These are phyloP conservation scores for Larix kaempferi DNA, from an alignment of 75 land plant species.

Conservation along the genomic window DNA sequence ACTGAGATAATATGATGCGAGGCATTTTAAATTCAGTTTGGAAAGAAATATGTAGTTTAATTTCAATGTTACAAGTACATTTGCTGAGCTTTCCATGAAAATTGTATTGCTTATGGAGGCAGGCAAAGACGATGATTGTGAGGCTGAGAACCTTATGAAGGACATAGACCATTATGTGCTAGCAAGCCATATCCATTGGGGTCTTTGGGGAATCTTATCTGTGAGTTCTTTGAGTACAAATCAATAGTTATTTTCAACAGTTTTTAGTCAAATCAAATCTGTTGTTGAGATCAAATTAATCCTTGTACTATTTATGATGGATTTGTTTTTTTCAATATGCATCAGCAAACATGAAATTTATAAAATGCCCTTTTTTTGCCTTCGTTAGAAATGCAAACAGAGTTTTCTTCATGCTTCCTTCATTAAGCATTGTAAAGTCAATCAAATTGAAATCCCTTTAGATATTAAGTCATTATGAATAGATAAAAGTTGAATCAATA, in stretches of 20 bases:
- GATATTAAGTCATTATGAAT: too few species aligned
- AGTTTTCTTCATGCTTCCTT: too few species aligned
- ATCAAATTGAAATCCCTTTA: too few species aligned
- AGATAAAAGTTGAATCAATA: too few species aligned
- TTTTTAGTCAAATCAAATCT: background rate
- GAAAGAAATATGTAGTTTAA: constrained; percentile 3
- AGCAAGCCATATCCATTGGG: constrained; percentile 47
- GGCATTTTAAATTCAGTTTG: constrained; percentile 2
- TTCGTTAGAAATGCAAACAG: too few species aligned
- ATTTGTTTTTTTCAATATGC: background rate
- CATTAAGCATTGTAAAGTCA: too few species aligned
- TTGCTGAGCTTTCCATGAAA: background rate
- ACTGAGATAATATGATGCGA: background rate
- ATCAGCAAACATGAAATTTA: too few species aligned
- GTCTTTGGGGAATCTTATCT: constrained; percentile 42
- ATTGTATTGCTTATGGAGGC: background rate
- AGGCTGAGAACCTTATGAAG: constrained; percentile 26
- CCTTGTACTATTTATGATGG: background rate
- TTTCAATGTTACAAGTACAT: background rate
- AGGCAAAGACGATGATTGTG: background rate
- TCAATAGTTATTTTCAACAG: background rate
- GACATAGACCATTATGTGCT: constrained; percentile 31
- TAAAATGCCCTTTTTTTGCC: too few species aligned
- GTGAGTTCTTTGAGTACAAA: constrained; percentile 11
- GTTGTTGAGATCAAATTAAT: background rate